Conservation (phyloP, 371 early-diverging fungal species). For the Mucor lusitanicus region DNA sequence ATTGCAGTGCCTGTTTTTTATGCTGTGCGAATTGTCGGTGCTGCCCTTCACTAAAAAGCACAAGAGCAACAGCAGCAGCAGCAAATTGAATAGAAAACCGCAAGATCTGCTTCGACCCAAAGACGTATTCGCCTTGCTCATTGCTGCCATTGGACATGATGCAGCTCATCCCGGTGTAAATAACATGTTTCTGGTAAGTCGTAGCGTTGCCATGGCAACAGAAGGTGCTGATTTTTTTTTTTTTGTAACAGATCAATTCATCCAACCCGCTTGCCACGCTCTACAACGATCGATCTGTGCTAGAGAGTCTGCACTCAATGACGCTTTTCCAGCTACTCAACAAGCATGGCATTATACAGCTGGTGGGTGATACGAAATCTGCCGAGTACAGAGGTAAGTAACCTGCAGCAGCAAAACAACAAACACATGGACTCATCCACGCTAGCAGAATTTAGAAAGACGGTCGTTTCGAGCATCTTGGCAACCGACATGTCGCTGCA, state of each 20-base stretch:
- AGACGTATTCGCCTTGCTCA: slow-evolving; percentile 70
- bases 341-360: slow-evolving; percentile 55
- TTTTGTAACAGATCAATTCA: slow-evolving; percentile 17
- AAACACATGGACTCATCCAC: background rate
- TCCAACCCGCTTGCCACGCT: slow-evolving; percentile 80
- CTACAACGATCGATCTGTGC: slow-evolving; percentile 89
- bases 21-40: slow-evolving; percentile 64
- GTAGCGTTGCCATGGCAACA: no score
- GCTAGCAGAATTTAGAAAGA: slow-evolving; percentile 60
- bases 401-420: background rate
- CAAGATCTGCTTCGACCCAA: slow-evolving; percentile 50
- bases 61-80: background rate
- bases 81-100: background rate
- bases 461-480: slow-evolving; percentile 70
- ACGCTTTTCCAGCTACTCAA: slow-evolving; percentile 82
- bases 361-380: slow-evolving; percentile 27
- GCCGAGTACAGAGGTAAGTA: slow-evolving; percentile 20
- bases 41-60: slow-evolving; percentile 26
- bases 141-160: slow-evolving; percentile 83
- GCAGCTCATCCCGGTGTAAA: slow-evolving; percentile 85
- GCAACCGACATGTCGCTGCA: slow-evolving; percentile 86
- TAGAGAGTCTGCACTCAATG: slow-evolving; percentile 92
- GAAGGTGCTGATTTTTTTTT: no score
- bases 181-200: slow-evolving; percentile 68
- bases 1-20: slow-evolving; percentile 77